Evolutionary conservation across 106 monocot species (phyloP).

Genomic region (Dioscorea dumetorum): DNA sequence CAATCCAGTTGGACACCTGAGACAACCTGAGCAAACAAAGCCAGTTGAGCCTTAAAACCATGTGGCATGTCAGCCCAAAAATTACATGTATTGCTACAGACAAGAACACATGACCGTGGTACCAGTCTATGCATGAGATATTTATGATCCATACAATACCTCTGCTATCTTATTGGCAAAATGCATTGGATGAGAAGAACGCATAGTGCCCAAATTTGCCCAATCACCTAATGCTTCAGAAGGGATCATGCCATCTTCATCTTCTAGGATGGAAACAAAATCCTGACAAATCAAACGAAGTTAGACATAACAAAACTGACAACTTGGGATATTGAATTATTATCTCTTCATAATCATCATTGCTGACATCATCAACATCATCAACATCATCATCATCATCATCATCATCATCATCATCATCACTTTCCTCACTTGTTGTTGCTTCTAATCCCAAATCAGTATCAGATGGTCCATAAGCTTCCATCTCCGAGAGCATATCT

Average conservation of each 20-base stretch:
- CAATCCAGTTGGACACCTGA: constrained; percentile 52
- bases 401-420: constrained; percentile 15
- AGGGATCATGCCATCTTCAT: constrained; percentile 31
- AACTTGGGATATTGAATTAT: constrained; percentile 1
- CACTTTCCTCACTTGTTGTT: constrained; percentile 36
- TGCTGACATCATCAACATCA: no score
- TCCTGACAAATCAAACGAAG: constrained; percentile 2
- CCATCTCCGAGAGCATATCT: constrained; percentile 57
- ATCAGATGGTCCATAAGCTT: constrained; percentile 29
- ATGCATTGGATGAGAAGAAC: constrained; percentile 74
- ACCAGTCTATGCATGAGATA: neutral
- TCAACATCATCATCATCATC: no score
- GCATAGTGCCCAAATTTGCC: constrained; percentile 68
- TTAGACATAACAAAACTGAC: neutral
- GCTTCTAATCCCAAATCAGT: constrained; percentile 55
- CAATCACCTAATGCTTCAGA: constrained; percentile 51
- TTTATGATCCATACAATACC: constrained; percentile 21
- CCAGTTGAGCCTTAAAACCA: neutral
- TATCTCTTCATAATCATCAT: constrained; percentile 49
- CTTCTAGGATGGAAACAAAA: constrained; percentile 41
- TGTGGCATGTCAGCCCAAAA: neutral
- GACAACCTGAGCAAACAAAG: constrained; percentile 34
- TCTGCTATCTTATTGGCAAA: constrained; percentile 78
- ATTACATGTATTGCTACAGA: no score
- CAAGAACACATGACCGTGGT: no score